Base-by-base conservation (phyloP, 495 filamentous ascomycete genomes). In the Gamarada debralockiae region DNA sequence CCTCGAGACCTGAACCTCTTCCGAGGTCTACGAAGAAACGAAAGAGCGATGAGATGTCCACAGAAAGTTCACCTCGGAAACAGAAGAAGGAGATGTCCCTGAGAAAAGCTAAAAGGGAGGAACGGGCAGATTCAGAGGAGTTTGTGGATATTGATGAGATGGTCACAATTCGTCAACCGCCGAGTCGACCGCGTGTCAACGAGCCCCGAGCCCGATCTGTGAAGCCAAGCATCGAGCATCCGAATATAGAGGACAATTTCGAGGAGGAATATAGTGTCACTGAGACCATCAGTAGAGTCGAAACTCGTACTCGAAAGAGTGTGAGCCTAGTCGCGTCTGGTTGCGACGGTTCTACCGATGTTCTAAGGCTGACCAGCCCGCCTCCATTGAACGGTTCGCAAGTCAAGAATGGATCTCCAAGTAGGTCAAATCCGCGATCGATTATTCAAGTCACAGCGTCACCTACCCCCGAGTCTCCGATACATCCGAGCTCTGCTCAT, bases 11-110 rank as follows among this genome's bases (percentile, higher is more conserved):
- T 48, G 66, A 70, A 33, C 70, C 76, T 31, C 22, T 62, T 1
- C 39, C 42, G 2, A 46, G 49, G 15, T 47, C 52, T 7, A 62
- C 75, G 3, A 81, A 73, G 60, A 92, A 91, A 67, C 67, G 89
- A 41, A 92, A 89, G 60, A 90, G 87, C 56, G 79, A 85, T 34
- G 83, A 87, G 48, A 79, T 84, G 43, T 77, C 76, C 36, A 72
- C 72, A n/a, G 21, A 58, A 31, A 45, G 47, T 51, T 27, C 21
- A 40, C 56, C 15, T 8, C 41, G 20, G 14, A 13, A 38, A 0
- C 21, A n/a, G 18, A 47, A 48, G n/a, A 14, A 17, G 25, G n/a
- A 38, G 10, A 5, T 12, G 14, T 7, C 21, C 6, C 27, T 21
- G 13, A 17, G 2, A 48, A 38, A 4, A 9, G 13, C 10, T 3